These are phyloP conservation scores for Termitomyces sp. DNA, from an alignment of 1,284 basidiomycete genomes.

Conservation along the genomic window DNA sequence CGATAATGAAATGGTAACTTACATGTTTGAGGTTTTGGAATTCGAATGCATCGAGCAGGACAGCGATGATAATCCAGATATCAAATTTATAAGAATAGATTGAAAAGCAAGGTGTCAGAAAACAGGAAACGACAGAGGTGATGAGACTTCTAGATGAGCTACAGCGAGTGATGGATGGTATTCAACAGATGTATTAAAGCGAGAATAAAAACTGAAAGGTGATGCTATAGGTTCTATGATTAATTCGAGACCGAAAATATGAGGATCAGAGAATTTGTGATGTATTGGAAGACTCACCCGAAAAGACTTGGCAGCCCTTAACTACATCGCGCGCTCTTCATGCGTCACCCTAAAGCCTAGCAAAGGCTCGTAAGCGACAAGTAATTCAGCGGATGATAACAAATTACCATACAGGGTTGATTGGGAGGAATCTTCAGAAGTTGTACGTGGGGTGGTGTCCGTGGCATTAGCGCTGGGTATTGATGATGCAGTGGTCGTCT, in stretches of 20 bases:
- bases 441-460: conserved; percentile 8
- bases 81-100: conserved; percentile 7
- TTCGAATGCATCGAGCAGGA: background rate
- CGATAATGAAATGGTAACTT: too few species aligned
- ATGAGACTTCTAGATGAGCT: conserved; percentile 23
- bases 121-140: conserved; percentile 6
- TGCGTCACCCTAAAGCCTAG: conserved; percentile 15
- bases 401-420: conserved; percentile 22
- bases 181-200: conserved; percentile 14
- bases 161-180: conserved; percentile 20
- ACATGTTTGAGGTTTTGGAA: background rate
- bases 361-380: conserved; percentile 21
- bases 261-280: background rate
- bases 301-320: conserved; percentile 3
- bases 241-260: background rate
- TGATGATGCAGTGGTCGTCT: conserved; percentile 8
- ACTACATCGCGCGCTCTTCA: conserved; percentile 10
- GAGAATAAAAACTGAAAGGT: conserved; percentile 1
- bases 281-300: conserved; percentile 8
- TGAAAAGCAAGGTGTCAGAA: conserved; percentile 5
- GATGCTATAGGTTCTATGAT: background rate
- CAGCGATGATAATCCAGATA: background rate
- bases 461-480: conserved; percentile 19
- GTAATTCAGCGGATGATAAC: conserved; percentile 25
- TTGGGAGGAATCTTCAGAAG: conserved; percentile 14